Conservation (phyloP, 2,329 filamentous ascomycete genomes). For the Volutella citrinella region DNA sequence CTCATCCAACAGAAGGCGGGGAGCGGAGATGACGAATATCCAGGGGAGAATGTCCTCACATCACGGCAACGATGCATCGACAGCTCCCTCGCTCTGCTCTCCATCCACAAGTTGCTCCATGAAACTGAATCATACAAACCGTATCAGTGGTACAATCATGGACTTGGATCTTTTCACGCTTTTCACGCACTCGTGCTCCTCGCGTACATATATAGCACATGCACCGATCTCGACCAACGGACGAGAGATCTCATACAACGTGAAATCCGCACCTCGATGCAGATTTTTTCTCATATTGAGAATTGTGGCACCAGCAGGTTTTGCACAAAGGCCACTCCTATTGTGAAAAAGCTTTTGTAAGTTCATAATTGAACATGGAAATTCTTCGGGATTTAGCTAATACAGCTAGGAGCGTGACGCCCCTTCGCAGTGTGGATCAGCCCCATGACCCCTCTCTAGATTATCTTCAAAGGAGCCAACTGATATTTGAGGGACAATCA, state of each 20-base stretch:
- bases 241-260: neutral
- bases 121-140: slow-evolving; percentile 7
- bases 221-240: neutral
- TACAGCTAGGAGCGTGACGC: too few relatives aligned
- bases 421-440: too few relatives aligned
- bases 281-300: neutral
- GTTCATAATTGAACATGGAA: neutral
- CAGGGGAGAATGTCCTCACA: neutral
- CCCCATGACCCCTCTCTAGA: too few relatives aligned
- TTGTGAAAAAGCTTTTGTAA: neutral
- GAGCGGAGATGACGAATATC: neutral
- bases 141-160: slow-evolving; percentile 13
- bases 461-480: neutral
- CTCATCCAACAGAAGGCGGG: slow-evolving; percentile 2
- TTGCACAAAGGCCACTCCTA: slow-evolving; percentile 1
- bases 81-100: neutral
- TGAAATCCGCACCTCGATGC: neutral
- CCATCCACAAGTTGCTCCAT: slow-evolving; percentile 1
- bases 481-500: too few relatives aligned
- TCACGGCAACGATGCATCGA: slow-evolving; percentile 1
- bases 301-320: neutral
- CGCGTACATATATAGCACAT: slow-evolving; percentile 1
- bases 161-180: slow-evolving; percentile 12
- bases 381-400: neutral
- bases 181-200: slow-evolving; percentile 12